Evolutionary conservation across 176 grass and related monocot species (phyloP).

Genomic region (Pharus latifolius): DNA sequence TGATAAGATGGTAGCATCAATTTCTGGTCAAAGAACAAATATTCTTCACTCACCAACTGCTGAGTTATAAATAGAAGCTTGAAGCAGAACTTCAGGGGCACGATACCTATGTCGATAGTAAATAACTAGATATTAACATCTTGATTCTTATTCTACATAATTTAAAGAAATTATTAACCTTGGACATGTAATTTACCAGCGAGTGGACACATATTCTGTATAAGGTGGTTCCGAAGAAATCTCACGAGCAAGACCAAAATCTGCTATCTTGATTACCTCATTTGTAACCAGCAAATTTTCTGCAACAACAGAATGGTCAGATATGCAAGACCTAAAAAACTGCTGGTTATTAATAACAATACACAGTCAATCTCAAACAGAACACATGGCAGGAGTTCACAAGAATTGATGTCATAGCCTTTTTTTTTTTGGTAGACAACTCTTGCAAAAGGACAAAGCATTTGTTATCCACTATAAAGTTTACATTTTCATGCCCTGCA

Average conservation of each 20-base stretch:
- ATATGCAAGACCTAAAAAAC: neutral
- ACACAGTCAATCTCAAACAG: neutral
- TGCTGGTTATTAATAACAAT: neutral
- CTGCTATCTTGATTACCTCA: constrained; percentile 83
- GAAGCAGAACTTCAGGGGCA: constrained; percentile 92
- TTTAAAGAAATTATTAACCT: neutral
- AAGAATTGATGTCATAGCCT: neutral
- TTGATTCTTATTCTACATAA: neutral
- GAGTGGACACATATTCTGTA: constrained; percentile 98
- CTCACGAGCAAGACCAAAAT: constrained; percentile 99
- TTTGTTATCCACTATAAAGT: neutral
- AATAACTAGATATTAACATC: constrained; percentile 14
- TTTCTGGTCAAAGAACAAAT: neutral
- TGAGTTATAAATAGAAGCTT: constrained; percentile 82
- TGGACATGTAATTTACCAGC: constrained; percentile 46
- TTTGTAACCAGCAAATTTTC: constrained; percentile 92
- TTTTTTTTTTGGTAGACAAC: neutral
- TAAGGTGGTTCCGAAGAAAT: constrained; percentile 83
- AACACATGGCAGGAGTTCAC: neutral
- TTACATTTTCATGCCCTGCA: neutral
- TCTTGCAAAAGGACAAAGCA: neutral
- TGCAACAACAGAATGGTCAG: constrained; percentile 35
- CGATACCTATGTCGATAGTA: constrained; percentile 61
- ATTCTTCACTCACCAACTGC: constrained; percentile 81
- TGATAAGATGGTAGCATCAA: neutral